Percentiles rank a stretch among this genome's conserved stretches.
Evolutionary conservation across 352 stramenopile genomes (phyloP).

Genomic region (Globisporangium echinulatum): DNA sequence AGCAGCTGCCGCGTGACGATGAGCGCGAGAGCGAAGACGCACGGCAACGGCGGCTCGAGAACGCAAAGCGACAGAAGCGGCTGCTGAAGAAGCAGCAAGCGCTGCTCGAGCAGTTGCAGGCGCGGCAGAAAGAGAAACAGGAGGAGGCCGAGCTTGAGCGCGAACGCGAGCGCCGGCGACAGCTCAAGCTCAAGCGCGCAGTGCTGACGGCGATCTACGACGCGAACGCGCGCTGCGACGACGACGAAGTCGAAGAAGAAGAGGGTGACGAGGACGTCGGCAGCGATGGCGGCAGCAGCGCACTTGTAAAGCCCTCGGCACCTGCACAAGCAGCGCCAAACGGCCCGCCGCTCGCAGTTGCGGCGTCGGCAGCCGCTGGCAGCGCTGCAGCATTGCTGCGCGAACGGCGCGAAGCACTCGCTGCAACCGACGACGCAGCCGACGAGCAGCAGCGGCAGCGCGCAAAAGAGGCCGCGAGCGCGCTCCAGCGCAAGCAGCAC

Average conservation of each 20-base stretch:
- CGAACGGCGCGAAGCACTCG: not conserved
- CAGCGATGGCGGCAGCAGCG: not conserved
- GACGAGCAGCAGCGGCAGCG: constrained; percentile 32
- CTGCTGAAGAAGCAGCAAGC: constrained; percentile 57
- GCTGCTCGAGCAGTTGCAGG: constrained; percentile 40
- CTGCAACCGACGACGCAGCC: constrained; percentile 3
- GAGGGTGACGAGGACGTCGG: not conserved
- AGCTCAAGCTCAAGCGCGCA: constrained; percentile 48
- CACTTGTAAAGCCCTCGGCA: too few species aligned
- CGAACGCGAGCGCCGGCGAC: constrained; percentile 38
- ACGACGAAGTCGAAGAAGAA: constrained; percentile 18
- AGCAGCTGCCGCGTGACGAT: constrained; percentile 1
- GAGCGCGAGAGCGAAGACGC: constrained; percentile 15
- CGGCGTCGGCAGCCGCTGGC: not conserved
- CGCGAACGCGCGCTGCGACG: constrained; percentile 15
- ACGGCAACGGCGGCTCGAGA: constrained; percentile 15
- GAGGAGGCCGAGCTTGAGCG: constrained; percentile 43
- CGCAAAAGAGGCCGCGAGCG: constrained; percentile 35
- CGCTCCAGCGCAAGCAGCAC: constrained; percentile 57
- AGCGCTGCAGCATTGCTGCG: not conserved
- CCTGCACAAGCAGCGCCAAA: constrained; percentile 3
- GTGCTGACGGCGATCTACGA: constrained; percentile 48
- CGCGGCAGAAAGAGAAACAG: constrained; percentile 45
- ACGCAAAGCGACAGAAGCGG: constrained; percentile 32
- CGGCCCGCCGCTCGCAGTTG: constrained; percentile 2